Evolutionary conservation across 2,329 filamentous ascomycete species (phyloP), one percentile per base, ranked within the genome.

Genomic region (Periglandula ipomoeae): DNA sequence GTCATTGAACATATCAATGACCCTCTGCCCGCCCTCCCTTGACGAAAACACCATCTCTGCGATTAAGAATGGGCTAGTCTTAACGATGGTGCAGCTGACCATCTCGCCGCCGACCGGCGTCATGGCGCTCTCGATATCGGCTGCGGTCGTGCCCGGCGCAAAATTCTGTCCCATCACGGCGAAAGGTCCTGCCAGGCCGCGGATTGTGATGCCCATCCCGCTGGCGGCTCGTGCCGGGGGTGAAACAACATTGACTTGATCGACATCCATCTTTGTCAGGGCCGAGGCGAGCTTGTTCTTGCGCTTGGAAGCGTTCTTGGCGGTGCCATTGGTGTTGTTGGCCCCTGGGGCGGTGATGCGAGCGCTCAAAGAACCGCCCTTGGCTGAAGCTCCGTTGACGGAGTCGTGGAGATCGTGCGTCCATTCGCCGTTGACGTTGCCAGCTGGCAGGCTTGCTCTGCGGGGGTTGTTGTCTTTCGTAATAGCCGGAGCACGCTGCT

Each of bases 41-140:
- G 80, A 82, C 53, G 81, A 75, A 60, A 91, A 89, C 4, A 83
- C 74, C 61, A 93, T 80, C 67, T 93, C 87, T 20, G 84, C 85
- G 59, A 89, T 82, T 46, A 93, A 80, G 4, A 84, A 82, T 0
- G 88, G 87, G 24, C 70, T 69, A 4, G 81, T 74, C 61, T 84
- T 81, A 49, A 89, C 66, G 35, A 93, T 69, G 32, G 73, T 76
- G 68, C 87, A 91, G 58, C 76, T 79, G 22, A 76, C 61, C 58
- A 89, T 75, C 52, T 82, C 73, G 26, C 84, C 85, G 35, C 84
- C 85, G n/a, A 87, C 70, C 0, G 81, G 81, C n/a, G 75, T 78
- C 80, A 93, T 82, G 49, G 87, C 87, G 57, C 83, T 86, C 70
- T 89, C 85, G 51, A 93, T 88, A 60, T 93, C 87, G 26, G 84